Conservation (phyloP, 345 rosid species). For the Nasturtium officinale region DNA sequence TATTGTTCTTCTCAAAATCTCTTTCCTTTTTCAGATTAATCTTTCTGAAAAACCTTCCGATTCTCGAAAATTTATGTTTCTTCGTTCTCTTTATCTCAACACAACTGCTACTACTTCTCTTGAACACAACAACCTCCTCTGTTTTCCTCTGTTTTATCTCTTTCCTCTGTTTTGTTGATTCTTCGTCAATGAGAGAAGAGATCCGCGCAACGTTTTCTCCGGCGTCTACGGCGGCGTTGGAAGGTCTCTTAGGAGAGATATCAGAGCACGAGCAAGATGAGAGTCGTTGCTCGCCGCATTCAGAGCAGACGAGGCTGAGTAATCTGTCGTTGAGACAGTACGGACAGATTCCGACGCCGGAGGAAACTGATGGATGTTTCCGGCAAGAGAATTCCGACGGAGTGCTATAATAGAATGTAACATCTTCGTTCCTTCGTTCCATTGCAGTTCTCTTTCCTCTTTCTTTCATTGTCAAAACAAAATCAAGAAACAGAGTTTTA, state of each 20-base stretch:
- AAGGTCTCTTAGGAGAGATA: slow-evolving; percentile 67
- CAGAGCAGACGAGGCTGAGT: slow-evolving; percentile 78
- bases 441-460: slow-evolving; percentile 80
- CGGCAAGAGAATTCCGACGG: slow-evolving; percentile 72
- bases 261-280: slow-evolving; percentile 94
- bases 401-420: slow-evolving; percentile 45
- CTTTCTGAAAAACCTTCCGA: slow-evolving; percentile 77
- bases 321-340: slow-evolving; percentile 90
- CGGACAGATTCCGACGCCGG: slow-evolving; percentile 81
- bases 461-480: slow-evolving; percentile 60
- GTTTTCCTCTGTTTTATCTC: slow-evolving; percentile 37
- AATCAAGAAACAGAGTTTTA: slow-evolving; percentile 6
- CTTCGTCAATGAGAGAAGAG: slow-evolving; percentile 73
- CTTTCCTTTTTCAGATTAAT: slow-evolving; percentile 42
- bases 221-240: slow-evolving; percentile 63
- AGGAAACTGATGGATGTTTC: slow-evolving; percentile 78
- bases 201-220: slow-evolving; percentile 67
- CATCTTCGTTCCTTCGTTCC: slow-evolving; percentile 45
- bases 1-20: slow-evolving; percentile 56
- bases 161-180: slow-evolving; percentile 46
- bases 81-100: slow-evolving; percentile 79
- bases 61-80: slow-evolving; percentile 67
- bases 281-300: slow-evolving; percentile 90
- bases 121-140: slow-evolving; percentile 62
- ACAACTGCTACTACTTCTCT: slow-evolving; percentile 85